Evolutionary conservation across 768 basidiomycete species (phyloP).

Genomic region (Strobilomyces confusus): DNA sequence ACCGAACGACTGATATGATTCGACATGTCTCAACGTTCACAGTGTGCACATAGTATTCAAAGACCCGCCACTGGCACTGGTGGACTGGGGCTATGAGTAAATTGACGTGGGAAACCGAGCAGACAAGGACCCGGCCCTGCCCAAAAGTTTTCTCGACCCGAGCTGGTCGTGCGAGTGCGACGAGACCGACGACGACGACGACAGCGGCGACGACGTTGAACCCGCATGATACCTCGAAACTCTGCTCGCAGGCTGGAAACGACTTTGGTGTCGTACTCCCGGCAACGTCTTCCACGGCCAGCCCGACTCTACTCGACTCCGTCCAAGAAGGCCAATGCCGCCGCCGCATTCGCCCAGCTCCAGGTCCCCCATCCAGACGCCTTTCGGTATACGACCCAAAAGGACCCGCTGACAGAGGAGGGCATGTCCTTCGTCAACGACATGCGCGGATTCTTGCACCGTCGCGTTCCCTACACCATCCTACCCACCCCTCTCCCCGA

Average conservation of each 20-base stretch:
- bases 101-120: background rate
- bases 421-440: constrained; percentile 27
- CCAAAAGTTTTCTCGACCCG: constrained; percentile 2
- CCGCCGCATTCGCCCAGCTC: constrained; percentile 39
- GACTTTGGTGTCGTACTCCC: constrained; percentile 54
- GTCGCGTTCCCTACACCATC: constrained; percentile 48
- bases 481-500: constrained; percentile 65
- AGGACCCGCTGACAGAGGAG: constrained; percentile 20
- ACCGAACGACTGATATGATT: too few species aligned
- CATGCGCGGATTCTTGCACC: constrained; percentile 50
- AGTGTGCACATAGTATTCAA: too few species aligned
- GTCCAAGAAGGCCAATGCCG: constrained; percentile 51
- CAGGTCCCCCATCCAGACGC: constrained; percentile 37
- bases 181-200: constrained; percentile 12
- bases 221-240: constrained; percentile 29
- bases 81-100: too few species aligned
- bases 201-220: constrained; percentile 9
- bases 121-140: background rate
- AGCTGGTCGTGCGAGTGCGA: constrained; percentile 16
- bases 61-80: too few species aligned
- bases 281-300: constrained; percentile 64
- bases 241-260: constrained; percentile 30
- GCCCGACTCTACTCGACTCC: constrained; percentile 69
- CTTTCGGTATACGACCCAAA: constrained; percentile 32
- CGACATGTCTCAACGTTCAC: too few species aligned